Percentiles rank a stretch among this genome's conserved stretches.
phyloP scores from a whole-genome alignment of 148 eudicot species.

The Suaeda aralocaspica region DNA sequence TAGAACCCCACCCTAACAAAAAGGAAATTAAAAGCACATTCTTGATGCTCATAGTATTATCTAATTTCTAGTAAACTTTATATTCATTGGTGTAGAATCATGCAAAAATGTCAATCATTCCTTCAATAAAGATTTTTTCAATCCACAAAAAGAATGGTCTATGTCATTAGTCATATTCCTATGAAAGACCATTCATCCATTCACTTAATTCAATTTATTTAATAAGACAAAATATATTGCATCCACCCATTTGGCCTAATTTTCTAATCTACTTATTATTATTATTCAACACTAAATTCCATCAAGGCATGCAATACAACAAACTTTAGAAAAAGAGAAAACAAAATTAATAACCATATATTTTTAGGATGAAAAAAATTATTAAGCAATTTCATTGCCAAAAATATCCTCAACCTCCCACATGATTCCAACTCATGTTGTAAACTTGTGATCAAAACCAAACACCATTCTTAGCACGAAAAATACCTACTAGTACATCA shows the following conservation, averaged over 20 bases:
- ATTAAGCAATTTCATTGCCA: neutral
- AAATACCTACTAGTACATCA: neutral
- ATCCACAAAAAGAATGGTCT: neutral
- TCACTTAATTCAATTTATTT: neutral
- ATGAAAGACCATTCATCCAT: neutral
- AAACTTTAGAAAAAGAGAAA: neutral
- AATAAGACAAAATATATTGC: neutral
- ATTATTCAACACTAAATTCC: conserved; percentile 1
- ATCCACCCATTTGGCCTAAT: conserved; percentile 10
- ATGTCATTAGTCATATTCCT: neutral
- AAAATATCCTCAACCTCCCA: neutral
- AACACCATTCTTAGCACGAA: neutral
- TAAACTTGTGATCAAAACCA: neutral
- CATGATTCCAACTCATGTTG: conserved; percentile 6
- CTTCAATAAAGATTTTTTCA: neutral
- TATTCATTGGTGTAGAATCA: conserved; percentile 3
- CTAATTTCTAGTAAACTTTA: too few species aligned
- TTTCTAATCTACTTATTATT: conserved; percentile 7
- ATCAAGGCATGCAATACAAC: neutral
- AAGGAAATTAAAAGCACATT: neutral
- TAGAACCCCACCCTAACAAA: neutral
- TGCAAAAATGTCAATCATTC: conserved; percentile 12
- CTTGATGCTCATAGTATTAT: too few species aligned
- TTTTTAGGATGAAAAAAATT: neutral
- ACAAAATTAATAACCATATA: too few species aligned